Evolutionary conservation across 2,329 filamentous ascomycete species (phyloP), one percentile per base, ranked within the genome.

Genomic region (Basipetospora chlamydospora): DNA sequence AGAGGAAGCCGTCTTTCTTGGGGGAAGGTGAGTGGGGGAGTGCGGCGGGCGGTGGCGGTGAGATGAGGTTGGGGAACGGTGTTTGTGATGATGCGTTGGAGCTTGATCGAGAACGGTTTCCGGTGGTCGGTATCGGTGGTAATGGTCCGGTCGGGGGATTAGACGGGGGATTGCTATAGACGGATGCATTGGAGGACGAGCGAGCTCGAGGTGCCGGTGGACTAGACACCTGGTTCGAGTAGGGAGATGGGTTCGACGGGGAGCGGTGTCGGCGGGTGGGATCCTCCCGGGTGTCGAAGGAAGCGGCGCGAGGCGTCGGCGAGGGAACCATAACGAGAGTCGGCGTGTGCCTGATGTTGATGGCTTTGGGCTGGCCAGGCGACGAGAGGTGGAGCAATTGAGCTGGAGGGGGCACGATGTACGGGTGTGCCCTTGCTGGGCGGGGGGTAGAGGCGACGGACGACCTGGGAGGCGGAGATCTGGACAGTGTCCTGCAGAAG

Each of bases 41-140:
- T 6, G 28, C 35, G 13, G 35, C 23, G 3, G 35, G 35, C 11
- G 35, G 35, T 4, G 35, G 35, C 15, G 28, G 35, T 23, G 28
- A 37, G 18, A 37, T 10, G 10, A 37, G 35, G 28, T 23, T 17
- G 3, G 35, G 20, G 20, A 16, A 23, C 12, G 13, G 13, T 3
- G 13, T 10, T 11, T 9, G 16, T 8, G 32, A 22, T 17, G 26
- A 23, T 2, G 26, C 28, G n/a, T n/a, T n/a, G 3, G 35, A 37
- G 20, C 26, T 16, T 5, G 35, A 37, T 22, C 35, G 35, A 22
- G 20, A 12, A 13, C 28, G 35, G 6, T 6, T 16, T 23, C 30
- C 18, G 12, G 28, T 30, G 10, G 13, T 22, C 7, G 35, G 35
- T 15, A 31, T 11, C 17, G 28, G 18, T 5, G 35, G 13, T 8